Conservation (phyloP, 169 alveolate species). For the Cryptosporidium andersoni region DNA sequence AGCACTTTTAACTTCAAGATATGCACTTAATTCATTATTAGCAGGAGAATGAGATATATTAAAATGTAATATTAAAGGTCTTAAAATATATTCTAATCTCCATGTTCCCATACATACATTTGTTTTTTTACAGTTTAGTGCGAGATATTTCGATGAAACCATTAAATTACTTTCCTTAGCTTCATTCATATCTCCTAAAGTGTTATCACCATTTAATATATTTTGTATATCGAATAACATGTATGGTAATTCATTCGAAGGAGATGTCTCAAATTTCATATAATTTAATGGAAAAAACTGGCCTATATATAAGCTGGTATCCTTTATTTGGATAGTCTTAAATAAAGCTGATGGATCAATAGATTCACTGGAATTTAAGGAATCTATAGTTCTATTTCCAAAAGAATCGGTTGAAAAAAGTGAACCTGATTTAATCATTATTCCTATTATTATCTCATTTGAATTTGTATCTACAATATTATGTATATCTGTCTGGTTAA, state of each 20-base stretch:
- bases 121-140: conserved; percentile 11
- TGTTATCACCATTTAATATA: conserved; percentile 11
- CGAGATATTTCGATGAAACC: conserved; percentile 24
- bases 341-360: conserved; percentile 43
- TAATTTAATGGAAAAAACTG: conserved; percentile 35
- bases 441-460: conserved; percentile 57
- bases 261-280: too few relatives aligned
- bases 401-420: conserved; percentile 34
- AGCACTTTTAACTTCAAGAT: conserved; percentile 29
- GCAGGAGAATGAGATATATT: conserved; percentile 59
- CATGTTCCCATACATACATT: conserved; percentile 56
- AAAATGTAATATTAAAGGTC: conserved; percentile 45
- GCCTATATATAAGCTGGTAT: conserved; percentile 51
- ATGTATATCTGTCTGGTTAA: background rate
- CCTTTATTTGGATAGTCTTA: conserved; percentile 55
- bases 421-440: conserved; percentile 65
- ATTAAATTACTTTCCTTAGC: background rate
- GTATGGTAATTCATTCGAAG: conserved; percentile 2
- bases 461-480: conserved; percentile 14
- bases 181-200: background rate
- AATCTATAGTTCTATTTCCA: conserved; percentile 12
- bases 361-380: background rate
- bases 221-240: conserved; percentile 7
- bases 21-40: conserved; percentile 43
- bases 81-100: conserved; percentile 58